Evolutionary conservation across 495 filamentous ascomycete genomes (phyloP), one percentile per base, ranked within the genome.

Genomic region (Durotheca rogersii): DNA sequence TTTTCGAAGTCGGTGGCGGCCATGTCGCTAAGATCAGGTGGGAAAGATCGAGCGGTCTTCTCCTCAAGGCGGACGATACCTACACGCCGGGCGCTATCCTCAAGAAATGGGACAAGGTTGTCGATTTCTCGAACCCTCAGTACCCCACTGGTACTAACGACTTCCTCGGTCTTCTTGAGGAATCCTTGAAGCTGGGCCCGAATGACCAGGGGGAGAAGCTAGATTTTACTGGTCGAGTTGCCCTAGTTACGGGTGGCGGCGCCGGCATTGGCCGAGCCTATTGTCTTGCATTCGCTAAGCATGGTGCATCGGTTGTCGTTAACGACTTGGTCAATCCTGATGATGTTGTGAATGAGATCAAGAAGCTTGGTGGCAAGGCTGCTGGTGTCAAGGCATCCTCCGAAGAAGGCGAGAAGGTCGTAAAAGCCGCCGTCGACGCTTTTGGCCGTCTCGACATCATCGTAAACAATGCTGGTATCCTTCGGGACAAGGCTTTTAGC

Each of bases 311-410:
- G 19, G 81, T 98, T 12, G 91, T 98, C 29, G 90, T 98, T 33
- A 98, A 98, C 70, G 93, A 98, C 60, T 77, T 98, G 1, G 80
- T 87, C 33, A 86, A 97, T 75, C 94, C 94, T n/a, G 93, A 96
- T 61, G 77, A 81, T 34, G 88, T 91, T 12, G 93, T 98, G 31
- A 74, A 86, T 62, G 93, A 98, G 73, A 98, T 98, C 68, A 82
- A 86, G 70, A 86, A 90, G 72, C 51, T 82, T 44, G 94, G 94
- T 45, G 92, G 94, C 42, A 82, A 96, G 74, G 93, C 94, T 11
- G 88, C 90, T 37, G 89, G 88, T 51, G 89, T 89, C 71, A 98
- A 96, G 78, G 89, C 88, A 47, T 92, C 85, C 32, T 92, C 89
- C 56, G 91, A 96, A 70, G 90, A 98, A 50, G 93, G 93, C 41